Conservation (phyloP, 768 basidiomycete species). For the Rhodotorula babjevae region DNA sequence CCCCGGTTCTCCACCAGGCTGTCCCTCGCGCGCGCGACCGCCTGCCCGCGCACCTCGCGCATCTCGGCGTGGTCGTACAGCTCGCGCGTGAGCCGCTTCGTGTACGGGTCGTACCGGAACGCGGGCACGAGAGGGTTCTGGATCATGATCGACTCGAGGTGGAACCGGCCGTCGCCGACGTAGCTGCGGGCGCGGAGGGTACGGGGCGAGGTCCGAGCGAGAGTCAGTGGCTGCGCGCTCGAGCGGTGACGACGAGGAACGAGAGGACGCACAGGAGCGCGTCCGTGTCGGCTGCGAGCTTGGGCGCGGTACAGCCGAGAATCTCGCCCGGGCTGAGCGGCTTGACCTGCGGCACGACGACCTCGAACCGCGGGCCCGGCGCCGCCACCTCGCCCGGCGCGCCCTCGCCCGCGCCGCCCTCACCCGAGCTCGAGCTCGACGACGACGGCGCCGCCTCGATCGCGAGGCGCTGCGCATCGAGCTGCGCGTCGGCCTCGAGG, state of each 20-base stretch:
- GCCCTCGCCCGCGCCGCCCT: too few species aligned
- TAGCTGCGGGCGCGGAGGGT: constrained; percentile 50
- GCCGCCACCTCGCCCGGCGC: neutral
- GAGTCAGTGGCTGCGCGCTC: too few species aligned
- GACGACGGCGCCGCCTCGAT: constrained; percentile 31
- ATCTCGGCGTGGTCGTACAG: constrained; percentile 85
- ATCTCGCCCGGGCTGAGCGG: constrained; percentile 96
- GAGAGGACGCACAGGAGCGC: constrained; percentile 69
- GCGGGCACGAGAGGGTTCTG: constrained; percentile 93
- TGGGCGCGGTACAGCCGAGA: constrained; percentile 90
- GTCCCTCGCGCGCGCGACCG: constrained; percentile 67
- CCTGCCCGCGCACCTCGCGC: constrained; percentile 66
- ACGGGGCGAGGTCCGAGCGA: too few species aligned
- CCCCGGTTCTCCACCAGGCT: constrained; percentile 47
- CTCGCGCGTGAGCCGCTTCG: constrained; percentile 91
- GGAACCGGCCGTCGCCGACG: constrained; percentile 95
- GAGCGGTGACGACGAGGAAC: neutral
- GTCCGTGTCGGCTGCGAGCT: constrained; percentile 64
- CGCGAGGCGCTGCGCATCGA: constrained; percentile 14
- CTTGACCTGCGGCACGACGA: constrained; percentile 75
- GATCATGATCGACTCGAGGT: constrained; percentile 98
- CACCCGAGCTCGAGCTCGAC: constrained; percentile 15
- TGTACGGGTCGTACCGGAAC: constrained; percentile 97
- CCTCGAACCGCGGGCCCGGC: constrained; percentile 61
- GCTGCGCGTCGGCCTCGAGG: constrained; percentile 48